Conservation (phyloP, 192 early-diverging fungal genomes). For the Mortierella hygrophila region DNA sequence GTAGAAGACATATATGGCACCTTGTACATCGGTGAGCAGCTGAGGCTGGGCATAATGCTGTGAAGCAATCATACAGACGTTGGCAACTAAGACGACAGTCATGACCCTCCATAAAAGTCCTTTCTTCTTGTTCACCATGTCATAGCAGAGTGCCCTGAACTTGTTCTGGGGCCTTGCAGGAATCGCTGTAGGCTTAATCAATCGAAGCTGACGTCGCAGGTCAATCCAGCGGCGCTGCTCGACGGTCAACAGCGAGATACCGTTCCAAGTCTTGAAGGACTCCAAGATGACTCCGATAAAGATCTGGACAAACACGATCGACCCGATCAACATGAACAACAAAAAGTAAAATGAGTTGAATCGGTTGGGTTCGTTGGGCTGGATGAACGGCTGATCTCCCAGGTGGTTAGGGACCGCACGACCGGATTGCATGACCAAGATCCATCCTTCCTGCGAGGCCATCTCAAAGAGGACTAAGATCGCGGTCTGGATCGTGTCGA, state of each 20-base stretch:
- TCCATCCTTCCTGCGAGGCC: slow-evolving; percentile 71
- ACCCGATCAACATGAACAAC: slow-evolving; percentile 68
- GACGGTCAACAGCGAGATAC: slow-evolving; percentile 64
- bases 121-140: slow-evolving; percentile 63
- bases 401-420: slow-evolving; percentile 55
- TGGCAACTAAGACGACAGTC: slow-evolving; percentile 60
- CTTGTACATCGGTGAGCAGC: slow-evolving; percentile 49
- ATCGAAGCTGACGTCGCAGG: slow-evolving; percentile 64
- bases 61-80: slow-evolving; percentile 61
- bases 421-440: slow-evolving; percentile 58
- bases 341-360: slow-evolving; percentile 68
- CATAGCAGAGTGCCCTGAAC: slow-evolving; percentile 65
- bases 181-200: slow-evolving; percentile 65
- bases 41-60: slow-evolving; percentile 38
- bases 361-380: slow-evolving; percentile 58
- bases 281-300: slow-evolving; percentile 74
- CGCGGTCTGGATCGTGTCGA: slow-evolving; percentile 64
- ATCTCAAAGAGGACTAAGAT: slow-evolving; percentile 70
- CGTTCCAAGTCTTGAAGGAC: slow-evolving; percentile 67
- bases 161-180: slow-evolving; percentile 58
- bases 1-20: not conserved
- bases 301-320: slow-evolving; percentile 68
- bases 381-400: slow-evolving; percentile 49
- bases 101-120: slow-evolving; percentile 62
- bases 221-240: slow-evolving; percentile 73